Evolutionary conservation across 2,329 filamentous ascomycete genomes (phyloP), one percentile per base, ranked within the genome.

Genomic region (Microsporum audouinii): DNA sequence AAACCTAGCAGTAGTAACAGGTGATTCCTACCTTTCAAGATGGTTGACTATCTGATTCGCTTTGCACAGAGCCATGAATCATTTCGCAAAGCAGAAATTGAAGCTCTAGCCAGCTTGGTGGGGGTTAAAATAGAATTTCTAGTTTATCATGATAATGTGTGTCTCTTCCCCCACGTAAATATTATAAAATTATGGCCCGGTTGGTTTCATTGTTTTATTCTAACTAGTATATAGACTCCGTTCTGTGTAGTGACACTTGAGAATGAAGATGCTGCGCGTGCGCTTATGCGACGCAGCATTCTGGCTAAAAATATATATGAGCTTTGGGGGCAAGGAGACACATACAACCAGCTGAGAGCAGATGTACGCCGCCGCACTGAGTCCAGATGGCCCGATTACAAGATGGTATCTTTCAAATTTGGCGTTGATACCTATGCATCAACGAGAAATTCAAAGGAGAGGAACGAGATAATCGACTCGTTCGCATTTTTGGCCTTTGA

Each of bases 11-110:
- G n/a, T 33, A 29, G 31, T 47, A 38, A 10, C 31, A 33, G 57
- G 6, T 27, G 3, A 39, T 49, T 36, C 33, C 51, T 2, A 31
- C 36, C 14, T n/a, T 23, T 2, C 33, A 57, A 29, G 34, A 57
- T 43, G 55, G 82, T 82, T 84, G 84, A 95, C 64, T 97, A 89
- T 70, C 81, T 99, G 63, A 85, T 99, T 65, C 88, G 92, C 68
- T 91, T 97, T 71, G 88, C 87, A 51, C 94, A 97, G 74, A 80
- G 83, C 62, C 91, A 97, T 73, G 90, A 96, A 77, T 87, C 84
- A n/a, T 99, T 99, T 72, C 87, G 92, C 43, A 79, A 85, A 61
- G 84, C 91, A 2, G 94, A 99, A 74, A 82, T 96, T 12, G 78
- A 92, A 69, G 86, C 94, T 29, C 78, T 99, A 23, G 91, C 90